phyloP scores from a whole-genome alignment of 441 rosid species.

The Cnidoscolus chayamansa region DNA sequence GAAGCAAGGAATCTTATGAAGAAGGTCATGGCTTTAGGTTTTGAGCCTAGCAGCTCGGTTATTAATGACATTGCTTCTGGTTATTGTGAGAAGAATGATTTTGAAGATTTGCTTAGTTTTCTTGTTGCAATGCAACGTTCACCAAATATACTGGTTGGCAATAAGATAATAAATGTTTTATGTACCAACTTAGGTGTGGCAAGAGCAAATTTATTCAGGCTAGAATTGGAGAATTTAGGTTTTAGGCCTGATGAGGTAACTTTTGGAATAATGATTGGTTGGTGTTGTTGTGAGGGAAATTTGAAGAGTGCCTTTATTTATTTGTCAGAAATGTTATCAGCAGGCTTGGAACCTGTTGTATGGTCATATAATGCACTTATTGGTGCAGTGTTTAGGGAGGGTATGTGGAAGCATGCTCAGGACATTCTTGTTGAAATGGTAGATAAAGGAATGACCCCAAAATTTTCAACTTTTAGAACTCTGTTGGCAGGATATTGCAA shows the following conservation, averaged over 20 bases:
- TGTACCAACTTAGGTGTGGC: constrained; percentile 49
- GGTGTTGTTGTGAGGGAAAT: constrained; percentile 61
- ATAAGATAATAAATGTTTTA: constrained; percentile 52
- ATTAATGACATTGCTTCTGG: constrained; percentile 52
- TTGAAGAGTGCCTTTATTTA: constrained; percentile 46
- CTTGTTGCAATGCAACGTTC: constrained; percentile 41
- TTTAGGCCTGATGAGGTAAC: constrained; percentile 58
- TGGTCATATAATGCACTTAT: constrained; percentile 54
- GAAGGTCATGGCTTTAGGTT: constrained; percentile 49
- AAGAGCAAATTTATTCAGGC: constrained; percentile 54
- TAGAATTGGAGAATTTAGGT: constrained; percentile 52
- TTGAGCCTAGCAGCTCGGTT: constrained; percentile 38
- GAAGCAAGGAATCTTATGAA: constrained; percentile 61
- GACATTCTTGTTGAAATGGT: constrained; percentile 60
- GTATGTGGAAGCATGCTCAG: constrained; percentile 49
- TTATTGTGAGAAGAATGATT: constrained; percentile 67
- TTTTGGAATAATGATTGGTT: constrained; percentile 67
- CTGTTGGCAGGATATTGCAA: constrained; percentile 73
- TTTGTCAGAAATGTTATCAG: constrained; percentile 49
- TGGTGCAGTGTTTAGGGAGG: constrained; percentile 49
- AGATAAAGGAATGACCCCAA: constrained; percentile 36
- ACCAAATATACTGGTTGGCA: constrained; percentile 48
- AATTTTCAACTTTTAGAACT: constrained; percentile 48
- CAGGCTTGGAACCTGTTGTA: constrained; percentile 51
- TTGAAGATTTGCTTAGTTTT: constrained; percentile 62